Evolutionary conservation across 192 early-diverging fungal species (phyloP).

Genomic region (Mortierella hygrophila): DNA sequence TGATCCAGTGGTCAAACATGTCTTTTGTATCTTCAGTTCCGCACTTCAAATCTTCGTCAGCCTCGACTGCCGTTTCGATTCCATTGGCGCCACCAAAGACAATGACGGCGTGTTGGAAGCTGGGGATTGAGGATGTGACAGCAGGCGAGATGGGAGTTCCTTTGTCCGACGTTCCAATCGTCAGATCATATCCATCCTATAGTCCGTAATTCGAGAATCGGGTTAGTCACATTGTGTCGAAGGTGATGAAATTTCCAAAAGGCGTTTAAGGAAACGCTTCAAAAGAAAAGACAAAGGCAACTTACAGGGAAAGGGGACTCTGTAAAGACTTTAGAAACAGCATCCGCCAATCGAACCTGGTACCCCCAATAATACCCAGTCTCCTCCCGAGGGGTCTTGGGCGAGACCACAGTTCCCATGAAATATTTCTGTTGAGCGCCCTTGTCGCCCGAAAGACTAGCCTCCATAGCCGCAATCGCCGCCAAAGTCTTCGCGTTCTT

Average conservation of each 20-base stretch:
- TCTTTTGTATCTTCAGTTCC: conserved; percentile 67
- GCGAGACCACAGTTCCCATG: conserved; percentile 68
- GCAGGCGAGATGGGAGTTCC: conserved; percentile 34
- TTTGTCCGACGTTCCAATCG: conserved; percentile 71
- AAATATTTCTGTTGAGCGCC: conserved; percentile 54
- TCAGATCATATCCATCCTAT: conserved; percentile 75
- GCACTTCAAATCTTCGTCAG: conserved; percentile 68
- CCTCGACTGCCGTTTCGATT: conserved; percentile 72
- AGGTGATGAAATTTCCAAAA: neutral
- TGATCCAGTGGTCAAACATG: conserved; percentile 74
- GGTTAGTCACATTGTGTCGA: neutral
- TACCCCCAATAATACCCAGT: conserved; percentile 80
- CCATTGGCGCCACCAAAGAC: conserved; percentile 80
- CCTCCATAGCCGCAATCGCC: conserved; percentile 48
- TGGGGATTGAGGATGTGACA: conserved; percentile 12
- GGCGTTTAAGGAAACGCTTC: neutral
- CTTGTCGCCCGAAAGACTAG: conserved; percentile 32
- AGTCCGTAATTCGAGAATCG: neutral
- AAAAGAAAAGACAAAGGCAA: neutral
- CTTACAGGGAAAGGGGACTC: conserved; percentile 69
- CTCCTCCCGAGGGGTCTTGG: conserved; percentile 70
- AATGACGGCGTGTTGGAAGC: conserved; percentile 68
- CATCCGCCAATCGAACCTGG: conserved; percentile 68
- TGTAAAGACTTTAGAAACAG: conserved; percentile 70
- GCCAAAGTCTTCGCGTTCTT: conserved; percentile 39